Evolutionary conservation across 78 protist species (phyloP), one percentile per base, ranked within the genome.

Genomic region (Emiliania huxleyi): DNA sequence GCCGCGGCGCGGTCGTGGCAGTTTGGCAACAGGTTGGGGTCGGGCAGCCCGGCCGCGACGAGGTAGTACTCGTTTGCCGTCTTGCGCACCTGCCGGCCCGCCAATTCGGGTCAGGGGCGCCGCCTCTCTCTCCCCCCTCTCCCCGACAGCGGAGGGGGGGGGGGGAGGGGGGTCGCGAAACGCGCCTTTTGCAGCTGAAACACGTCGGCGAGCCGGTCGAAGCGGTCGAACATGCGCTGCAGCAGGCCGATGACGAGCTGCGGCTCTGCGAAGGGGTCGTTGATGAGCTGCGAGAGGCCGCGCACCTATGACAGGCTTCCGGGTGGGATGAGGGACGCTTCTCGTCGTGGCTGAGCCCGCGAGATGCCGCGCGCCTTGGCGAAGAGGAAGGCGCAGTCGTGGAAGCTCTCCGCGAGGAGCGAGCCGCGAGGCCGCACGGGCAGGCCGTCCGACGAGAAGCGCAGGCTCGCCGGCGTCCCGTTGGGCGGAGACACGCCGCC

Each of bases 1-100:
- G 81, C 81, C 15, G 21, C n/a, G 1, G 81, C 81, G 42, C 81
- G 81, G 15, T 71, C 81, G 15, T 35, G 37, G 1, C 40, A 5
- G 42, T 6, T 19, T 40, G 2, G n/a, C 1, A 71, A 1, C 19
- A 29, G 42, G 15, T 35, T 12, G 42, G 81, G 81, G 42, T 71
- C 81, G 44, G 81, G 81, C 42, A 71, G 81, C 2, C 81, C 81
- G 19, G 81, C 81, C 40, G 42, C 81, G 81, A 71, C 81, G 40
- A 71, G 3, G 81, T 71, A 71, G 42, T 71, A 71, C 81, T 71
- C 81, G 21, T 71, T 71, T 1, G 21, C 81, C 3, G 81, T 71
- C 81, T 71, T 71, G 44, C 81, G 81, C 19, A 71, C 62, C 62
- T 52, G 62, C 62, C 8, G 29, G 62, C 15, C n/a, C n/a, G n/a